phyloP scores from a whole-genome alignment of 1,284 basidiomycete genomes.

The Microbotryum saponariae region DNA sequence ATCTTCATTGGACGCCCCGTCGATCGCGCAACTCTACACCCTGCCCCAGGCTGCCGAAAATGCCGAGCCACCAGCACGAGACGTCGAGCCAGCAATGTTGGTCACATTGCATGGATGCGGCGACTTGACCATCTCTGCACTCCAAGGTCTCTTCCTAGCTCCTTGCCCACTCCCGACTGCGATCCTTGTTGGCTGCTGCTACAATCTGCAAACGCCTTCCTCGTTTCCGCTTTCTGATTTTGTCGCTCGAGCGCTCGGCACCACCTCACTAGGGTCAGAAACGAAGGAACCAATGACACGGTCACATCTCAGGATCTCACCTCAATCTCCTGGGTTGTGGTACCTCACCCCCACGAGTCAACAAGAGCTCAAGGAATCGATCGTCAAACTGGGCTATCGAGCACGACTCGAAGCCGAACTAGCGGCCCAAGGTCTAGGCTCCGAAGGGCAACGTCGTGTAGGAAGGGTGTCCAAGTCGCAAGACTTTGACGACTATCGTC shows the following conservation, averaged over 20 bases:
- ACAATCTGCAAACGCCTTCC: slow-evolving; percentile 24
- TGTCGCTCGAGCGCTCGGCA: background rate
- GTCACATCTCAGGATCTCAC: slow-evolving; percentile 25
- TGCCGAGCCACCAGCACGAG: background rate
- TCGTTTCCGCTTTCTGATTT: slow-evolving; percentile 16
- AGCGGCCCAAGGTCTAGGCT: slow-evolving; percentile 2
- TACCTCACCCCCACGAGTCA: slow-evolving; percentile 2
- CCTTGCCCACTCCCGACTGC: background rate
- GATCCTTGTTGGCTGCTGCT: slow-evolving; percentile 29
- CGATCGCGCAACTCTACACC: background rate
- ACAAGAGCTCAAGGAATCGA: slow-evolving; percentile 7
- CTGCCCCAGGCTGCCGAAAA: background rate
- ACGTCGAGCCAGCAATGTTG: slow-evolving; percentile 11
- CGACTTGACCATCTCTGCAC: slow-evolving; percentile 22
- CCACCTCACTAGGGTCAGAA: background rate
- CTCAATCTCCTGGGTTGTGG: slow-evolving; percentile 28
- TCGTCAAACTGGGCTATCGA: slow-evolving; percentile 25
- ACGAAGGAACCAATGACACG: slow-evolving; percentile 3
- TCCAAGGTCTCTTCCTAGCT: slow-evolving; percentile 15
- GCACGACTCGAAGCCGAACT: slow-evolving; percentile 25
- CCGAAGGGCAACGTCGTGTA: slow-evolving; percentile 7
- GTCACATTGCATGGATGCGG: slow-evolving; percentile 30
- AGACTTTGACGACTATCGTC: slow-evolving; percentile 15
- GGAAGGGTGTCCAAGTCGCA: slow-evolving; percentile 16
- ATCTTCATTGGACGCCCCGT: slow-evolving; percentile 18